phyloP scores from a whole-genome alignment of 225 moss, liverwort and hornwort genomes.

The Sphagnum tenellum region DNA sequence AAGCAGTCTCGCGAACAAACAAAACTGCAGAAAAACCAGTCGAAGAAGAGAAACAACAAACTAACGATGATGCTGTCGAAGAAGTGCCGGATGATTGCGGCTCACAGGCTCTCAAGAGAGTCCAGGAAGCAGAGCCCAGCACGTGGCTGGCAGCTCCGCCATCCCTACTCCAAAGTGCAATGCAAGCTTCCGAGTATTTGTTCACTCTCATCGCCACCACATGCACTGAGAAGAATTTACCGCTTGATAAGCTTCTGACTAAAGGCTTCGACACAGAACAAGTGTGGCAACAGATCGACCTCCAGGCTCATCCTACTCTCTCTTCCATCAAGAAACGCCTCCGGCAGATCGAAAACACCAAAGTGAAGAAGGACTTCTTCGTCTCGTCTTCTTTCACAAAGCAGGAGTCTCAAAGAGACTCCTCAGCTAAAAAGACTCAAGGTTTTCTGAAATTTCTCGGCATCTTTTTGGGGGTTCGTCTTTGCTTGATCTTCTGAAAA shows the following conservation, averaged over 20 bases:
- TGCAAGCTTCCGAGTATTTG: constrained; percentile 61
- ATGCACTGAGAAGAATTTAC: constrained; percentile 36
- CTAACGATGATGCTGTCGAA: no score
- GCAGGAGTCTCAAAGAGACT: no score
- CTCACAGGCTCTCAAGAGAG: constrained; percentile 24
- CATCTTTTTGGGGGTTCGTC: no score
- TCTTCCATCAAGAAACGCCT: constrained; percentile 47
- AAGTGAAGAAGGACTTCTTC: no score
- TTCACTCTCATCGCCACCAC: constrained; percentile 49
- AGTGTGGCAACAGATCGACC: constrained; percentile 98
- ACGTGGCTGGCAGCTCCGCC: constrained; percentile 60
- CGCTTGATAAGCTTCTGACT: constrained; percentile 56
- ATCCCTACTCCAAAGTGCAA: constrained; percentile 40
- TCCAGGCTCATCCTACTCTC: constrained; percentile 64
- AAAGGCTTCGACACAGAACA: constrained; percentile 81
- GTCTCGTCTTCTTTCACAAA: no score
- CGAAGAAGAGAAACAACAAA: no score
- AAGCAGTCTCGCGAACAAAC: no score
- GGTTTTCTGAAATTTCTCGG: no score
- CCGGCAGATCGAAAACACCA: constrained; percentile 40
- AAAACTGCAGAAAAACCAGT: no score
- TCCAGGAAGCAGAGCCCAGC: constrained; percentile 53
- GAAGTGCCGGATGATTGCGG: no score
- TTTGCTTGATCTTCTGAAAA: no score
- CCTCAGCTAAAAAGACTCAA: no score